A percentile compares a stretch with the other conserved stretches of the same genome.
phyloP scores from a whole-genome alignment of 2,329 filamentous ascomycete genomes.

The Coniella lustricola region DNA sequence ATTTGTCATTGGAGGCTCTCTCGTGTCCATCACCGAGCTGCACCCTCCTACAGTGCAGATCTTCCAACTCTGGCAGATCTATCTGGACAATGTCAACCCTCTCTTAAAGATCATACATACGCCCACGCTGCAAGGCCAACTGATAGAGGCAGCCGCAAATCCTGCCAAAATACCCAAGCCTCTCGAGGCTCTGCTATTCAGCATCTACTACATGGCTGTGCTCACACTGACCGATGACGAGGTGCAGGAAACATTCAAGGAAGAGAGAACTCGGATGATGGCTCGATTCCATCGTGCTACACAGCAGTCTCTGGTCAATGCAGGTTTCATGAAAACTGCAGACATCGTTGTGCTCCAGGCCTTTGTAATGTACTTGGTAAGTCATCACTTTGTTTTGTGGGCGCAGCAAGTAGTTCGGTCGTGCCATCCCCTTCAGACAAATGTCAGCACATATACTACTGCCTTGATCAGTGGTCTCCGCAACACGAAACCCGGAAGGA shows the following conservation, averaged over 20 bases:
- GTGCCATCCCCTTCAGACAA: too few species aligned
- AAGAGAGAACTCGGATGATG: constrained; percentile 44
- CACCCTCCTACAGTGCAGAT: constrained; percentile 53
- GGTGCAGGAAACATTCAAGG: constrained; percentile 43
- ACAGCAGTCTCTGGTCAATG: constrained; percentile 60
- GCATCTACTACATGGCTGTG: constrained; percentile 53
- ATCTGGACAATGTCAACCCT: constrained; percentile 63
- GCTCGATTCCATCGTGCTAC: constrained; percentile 49
- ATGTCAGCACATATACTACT: too few species aligned
- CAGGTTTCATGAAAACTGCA: constrained; percentile 58
- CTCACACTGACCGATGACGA: constrained; percentile 51
- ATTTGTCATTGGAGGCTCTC: constrained; percentile 44
- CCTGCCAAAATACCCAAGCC: constrained; percentile 45
- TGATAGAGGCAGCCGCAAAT: constrained; percentile 55
- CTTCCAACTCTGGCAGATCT: constrained; percentile 61
- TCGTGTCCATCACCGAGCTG: constrained; percentile 35
- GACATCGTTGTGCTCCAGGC: constrained; percentile 62
- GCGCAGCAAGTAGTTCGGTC: neutral
- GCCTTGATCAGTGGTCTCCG: too few species aligned
- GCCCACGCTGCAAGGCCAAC: constrained; percentile 55
- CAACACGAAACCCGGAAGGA: too few species aligned
- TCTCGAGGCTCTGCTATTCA: constrained; percentile 62
- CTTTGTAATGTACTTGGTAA: constrained; percentile 59
- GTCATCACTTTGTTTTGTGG: constrained; percentile 16
- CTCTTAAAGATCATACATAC: constrained; percentile 62